Conservation (phyloP, 768 basidiomycete genomes). For the Cyclocybe aegerita region DNA sequence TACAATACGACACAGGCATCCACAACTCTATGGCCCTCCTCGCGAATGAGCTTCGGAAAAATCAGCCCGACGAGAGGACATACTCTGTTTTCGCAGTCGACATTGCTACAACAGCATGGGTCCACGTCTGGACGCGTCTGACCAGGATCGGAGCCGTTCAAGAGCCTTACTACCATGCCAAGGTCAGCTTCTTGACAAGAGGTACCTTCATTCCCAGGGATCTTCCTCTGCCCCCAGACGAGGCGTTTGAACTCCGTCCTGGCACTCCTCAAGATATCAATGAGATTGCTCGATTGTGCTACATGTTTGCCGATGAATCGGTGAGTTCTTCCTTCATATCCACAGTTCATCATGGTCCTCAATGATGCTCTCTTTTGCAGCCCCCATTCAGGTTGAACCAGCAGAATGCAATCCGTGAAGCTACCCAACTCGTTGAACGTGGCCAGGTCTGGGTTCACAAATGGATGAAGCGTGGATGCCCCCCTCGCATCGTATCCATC, state of each 20-base stretch:
- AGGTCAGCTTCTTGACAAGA: conserved; percentile 53
- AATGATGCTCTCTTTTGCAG: conserved; percentile 29
- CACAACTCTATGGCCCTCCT: conserved; percentile 40
- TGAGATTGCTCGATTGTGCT: conserved; percentile 47
- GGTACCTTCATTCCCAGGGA: conserved; percentile 31
- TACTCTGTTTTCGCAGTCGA: conserved; percentile 69
- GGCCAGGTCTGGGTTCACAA: conserved; percentile 60
- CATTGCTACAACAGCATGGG: conserved; percentile 44
- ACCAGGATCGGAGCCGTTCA: conserved; percentile 36
- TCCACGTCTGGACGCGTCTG: conserved; percentile 42
- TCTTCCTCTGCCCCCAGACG: conserved; percentile 7
- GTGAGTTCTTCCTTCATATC: conserved; percentile 35
- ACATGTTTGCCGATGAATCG: conserved; percentile 55
- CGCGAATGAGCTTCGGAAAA: conserved; percentile 33
- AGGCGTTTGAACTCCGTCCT: conserved; percentile 39
- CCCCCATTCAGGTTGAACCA: conserved; percentile 52
- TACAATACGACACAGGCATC: conserved; percentile 34
- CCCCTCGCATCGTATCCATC: conserved; percentile 54
- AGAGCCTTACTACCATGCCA: conserved; percentile 63
- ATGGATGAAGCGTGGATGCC: conserved; percentile 11
- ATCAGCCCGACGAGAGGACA: conserved; percentile 39
- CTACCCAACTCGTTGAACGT: conserved; percentile 43
- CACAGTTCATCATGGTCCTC: not conserved
- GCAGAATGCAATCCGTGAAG: conserved; percentile 48
- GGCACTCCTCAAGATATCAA: conserved; percentile 37